Conservation (phyloP, 108 stramenopile species). For the Cyclotella baltica region DNA sequence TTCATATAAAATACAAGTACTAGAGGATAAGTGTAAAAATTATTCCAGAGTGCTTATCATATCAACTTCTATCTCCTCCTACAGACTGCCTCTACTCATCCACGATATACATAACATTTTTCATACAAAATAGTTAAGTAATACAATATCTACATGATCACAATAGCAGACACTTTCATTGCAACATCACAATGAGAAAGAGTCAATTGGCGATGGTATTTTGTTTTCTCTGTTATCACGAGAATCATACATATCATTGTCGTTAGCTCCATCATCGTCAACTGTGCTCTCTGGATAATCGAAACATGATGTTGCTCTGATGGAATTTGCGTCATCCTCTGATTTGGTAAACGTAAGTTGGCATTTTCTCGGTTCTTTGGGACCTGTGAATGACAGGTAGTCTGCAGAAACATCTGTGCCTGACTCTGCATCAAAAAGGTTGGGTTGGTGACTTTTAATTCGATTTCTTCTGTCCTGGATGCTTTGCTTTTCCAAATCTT, state of each 20-base stretch:
- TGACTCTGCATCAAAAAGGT: slow-evolving; percentile 1
- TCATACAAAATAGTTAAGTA: not conserved
- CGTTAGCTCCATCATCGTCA: not conserved
- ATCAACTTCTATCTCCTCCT: too few species aligned
- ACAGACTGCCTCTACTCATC: too few species aligned
- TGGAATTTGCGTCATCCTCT: slow-evolving; percentile 11
- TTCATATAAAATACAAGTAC: too few species aligned
- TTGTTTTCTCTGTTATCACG: not conserved
- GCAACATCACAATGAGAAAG: slow-evolving; percentile 12
- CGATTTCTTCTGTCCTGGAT: not conserved
- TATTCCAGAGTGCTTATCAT: too few species aligned
- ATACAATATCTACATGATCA: slow-evolving; percentile 10
- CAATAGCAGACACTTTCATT: too few species aligned
- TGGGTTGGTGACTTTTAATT: not conserved
- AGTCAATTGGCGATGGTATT: slow-evolving; percentile 22
- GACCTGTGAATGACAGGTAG: slow-evolving; percentile 21
- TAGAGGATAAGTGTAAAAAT: too few species aligned
- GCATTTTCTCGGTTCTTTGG: slow-evolving; percentile 4
- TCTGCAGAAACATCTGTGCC: slow-evolving; percentile 11
- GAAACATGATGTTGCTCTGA: slow-evolving; percentile 33
- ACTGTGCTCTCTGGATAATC: slow-evolving; percentile 25
- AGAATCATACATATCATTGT: not conserved
- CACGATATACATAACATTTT: too few species aligned
- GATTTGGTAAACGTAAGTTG: slow-evolving; percentile 14
- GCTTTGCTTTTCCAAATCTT: not conserved